These are phyloP conservation scores for Mycena polygramma DNA, from an alignment of 768 basidiomycete species.

Conservation along the genomic window DNA sequence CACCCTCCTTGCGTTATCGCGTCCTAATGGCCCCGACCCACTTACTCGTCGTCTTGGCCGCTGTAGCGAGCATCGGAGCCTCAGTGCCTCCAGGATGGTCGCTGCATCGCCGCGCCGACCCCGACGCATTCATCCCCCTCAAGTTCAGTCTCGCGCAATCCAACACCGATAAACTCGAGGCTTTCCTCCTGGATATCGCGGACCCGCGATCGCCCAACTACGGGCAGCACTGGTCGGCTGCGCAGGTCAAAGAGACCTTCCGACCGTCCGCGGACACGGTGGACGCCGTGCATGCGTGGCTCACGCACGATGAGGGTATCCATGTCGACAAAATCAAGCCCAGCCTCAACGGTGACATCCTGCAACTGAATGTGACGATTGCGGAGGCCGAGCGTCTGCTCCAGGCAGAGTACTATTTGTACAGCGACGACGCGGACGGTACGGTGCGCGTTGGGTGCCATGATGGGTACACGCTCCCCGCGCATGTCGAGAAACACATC, in stretches of 20 bases:
- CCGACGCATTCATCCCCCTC: slow-evolving; percentile 21
- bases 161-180: slow-evolving; percentile 14
- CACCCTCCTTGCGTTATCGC: too few relatives aligned
- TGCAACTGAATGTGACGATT: slow-evolving; percentile 13
- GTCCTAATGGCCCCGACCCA: too few relatives aligned
- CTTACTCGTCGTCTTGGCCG: too few relatives aligned
- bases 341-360: slow-evolving; percentile 11
- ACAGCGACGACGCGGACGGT: slow-evolving; percentile 12
- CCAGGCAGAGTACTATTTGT: slow-evolving; percentile 20
- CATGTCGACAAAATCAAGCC: slow-evolving; percentile 10
- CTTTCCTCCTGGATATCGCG: slow-evolving; percentile 17
- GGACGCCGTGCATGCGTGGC: slow-evolving; percentile 15
- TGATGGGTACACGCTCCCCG: slow-evolving; percentile 21
- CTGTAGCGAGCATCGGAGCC: too few relatives aligned
- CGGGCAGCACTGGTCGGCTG: slow-evolving; percentile 27
- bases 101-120: slow-evolving; percentile 24
- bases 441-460: slow-evolving; percentile 17
- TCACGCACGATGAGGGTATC: slow-evolving; percentile 10
- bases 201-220: slow-evolving; percentile 21
- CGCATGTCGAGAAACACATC: slow-evolving; percentile 19
- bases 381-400: slow-evolving; percentile 22
- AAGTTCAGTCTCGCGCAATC: slow-evolving; percentile 21
- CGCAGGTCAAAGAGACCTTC: slow-evolving; percentile 23
- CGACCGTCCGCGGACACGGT: slow-evolving; percentile 15
- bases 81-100: slow-evolving; percentile 17